Conservation (phyloP, 306 rosid species). For the Albizia julibrissin region DNA sequence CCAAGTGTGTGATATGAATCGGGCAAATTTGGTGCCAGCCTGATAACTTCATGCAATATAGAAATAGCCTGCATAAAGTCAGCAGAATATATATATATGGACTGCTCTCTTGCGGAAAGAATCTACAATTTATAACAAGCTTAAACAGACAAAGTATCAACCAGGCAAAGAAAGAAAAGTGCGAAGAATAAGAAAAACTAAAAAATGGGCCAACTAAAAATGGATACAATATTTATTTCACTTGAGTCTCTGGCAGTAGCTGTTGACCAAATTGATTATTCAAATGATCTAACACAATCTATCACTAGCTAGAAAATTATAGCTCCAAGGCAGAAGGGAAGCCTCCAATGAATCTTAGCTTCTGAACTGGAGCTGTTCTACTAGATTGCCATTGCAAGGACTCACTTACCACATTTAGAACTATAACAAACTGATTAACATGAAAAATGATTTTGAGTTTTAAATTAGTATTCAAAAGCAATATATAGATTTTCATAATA, state of each 20-base stretch:
- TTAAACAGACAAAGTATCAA: constrained; percentile 7
- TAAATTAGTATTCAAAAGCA: too few relatives aligned
- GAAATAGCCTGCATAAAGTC: constrained; percentile 65
- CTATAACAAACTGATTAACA: neutral
- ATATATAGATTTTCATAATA: too few relatives aligned
- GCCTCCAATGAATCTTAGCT: neutral
- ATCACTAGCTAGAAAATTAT: neutral
- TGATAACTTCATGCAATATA: constrained; percentile 63
- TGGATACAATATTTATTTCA: neutral
- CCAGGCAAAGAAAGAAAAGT: neutral
- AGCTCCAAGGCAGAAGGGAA: neutral
- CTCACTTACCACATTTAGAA: neutral
- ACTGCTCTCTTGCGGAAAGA: constrained; percentile 9
- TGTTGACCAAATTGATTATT: neutral
- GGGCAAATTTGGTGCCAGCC: constrained; percentile 72
- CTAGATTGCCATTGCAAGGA: neutral
- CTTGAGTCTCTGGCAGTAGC: neutral
- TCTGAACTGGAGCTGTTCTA: neutral
- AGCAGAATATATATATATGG: constrained; percentile 6
- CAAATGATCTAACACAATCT: neutral
- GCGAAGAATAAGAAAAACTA: constrained; percentile 21
- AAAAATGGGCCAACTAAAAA: constrained; percentile 6
- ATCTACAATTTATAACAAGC: constrained; percentile 16
- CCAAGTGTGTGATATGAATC: constrained; percentile 89
- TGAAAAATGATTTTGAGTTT: too few relatives aligned